phyloP scores from a whole-genome alignment of 352 stramenopile genomes.

The Globisporangium recalcitrans region DNA sequence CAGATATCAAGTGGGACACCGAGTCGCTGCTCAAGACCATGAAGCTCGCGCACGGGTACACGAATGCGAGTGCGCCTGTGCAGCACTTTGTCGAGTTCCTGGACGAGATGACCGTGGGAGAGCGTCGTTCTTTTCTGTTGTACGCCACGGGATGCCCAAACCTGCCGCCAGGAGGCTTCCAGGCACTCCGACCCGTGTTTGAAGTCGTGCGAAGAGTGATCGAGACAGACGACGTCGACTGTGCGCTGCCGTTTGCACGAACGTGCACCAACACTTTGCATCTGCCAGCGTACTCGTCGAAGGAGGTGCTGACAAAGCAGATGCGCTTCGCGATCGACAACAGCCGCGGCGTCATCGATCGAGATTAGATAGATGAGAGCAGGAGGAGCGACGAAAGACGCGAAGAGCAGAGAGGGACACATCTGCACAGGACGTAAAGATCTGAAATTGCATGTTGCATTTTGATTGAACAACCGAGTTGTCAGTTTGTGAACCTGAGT shows the following conservation, averaged over 20 bases:
- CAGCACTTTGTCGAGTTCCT: conserved; percentile 67
- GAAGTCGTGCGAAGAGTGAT: conserved; percentile 80
- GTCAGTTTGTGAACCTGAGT: not conserved
- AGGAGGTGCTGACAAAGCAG: conserved; percentile 52
- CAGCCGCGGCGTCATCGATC: conserved; percentile 80
- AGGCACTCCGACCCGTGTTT: conserved; percentile 61
- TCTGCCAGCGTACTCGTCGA: conserved; percentile 75
- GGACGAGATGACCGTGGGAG: conserved; percentile 48
- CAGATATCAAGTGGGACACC: conserved; percentile 65
- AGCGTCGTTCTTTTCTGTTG: conserved; percentile 70
- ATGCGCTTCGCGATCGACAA: conserved; percentile 73
- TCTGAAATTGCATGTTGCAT: not conserved
- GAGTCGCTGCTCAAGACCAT: conserved; percentile 61
- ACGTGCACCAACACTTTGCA: conserved; percentile 87
- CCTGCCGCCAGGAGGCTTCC: conserved; percentile 65
- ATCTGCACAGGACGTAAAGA: not conserved
- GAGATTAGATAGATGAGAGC: conserved; percentile 41
- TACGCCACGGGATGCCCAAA: conserved; percentile 84
- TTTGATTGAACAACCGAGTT: not conserved
- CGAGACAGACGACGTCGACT: conserved; percentile 63
- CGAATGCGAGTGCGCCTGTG: conserved; percentile 62
- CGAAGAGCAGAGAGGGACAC: not conserved
- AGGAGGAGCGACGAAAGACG: not conserved
- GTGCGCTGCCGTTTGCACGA: conserved; percentile 70
- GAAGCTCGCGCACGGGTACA: conserved; percentile 82